Percentiles rank a stretch among this genome's conserved stretches.
These are phyloP conservation scores for Cucumis melo DNA, from an alignment of 306 rosid species.

Conservation along the genomic window DNA sequence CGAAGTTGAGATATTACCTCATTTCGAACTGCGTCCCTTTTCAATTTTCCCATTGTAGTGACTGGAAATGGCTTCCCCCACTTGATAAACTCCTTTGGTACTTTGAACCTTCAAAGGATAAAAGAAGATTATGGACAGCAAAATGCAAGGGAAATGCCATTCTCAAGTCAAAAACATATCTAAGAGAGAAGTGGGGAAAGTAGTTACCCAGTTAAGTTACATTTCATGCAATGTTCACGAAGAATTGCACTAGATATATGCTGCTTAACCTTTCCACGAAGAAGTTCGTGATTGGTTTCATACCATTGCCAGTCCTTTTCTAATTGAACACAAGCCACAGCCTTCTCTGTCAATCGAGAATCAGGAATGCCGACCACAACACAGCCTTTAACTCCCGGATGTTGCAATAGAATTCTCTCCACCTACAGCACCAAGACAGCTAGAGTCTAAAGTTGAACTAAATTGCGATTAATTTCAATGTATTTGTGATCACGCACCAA, in stretches of 20 bases:
- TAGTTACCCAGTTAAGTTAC: conserved; percentile 45
- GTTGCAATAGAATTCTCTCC: conserved; percentile 50
- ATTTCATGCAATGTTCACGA: conserved; percentile 28
- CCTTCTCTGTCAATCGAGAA: conserved; percentile 48
- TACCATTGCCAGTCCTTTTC: conserved; percentile 57
- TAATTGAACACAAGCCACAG: conserved; percentile 46
- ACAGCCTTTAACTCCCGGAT: conserved; percentile 51
- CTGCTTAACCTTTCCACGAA: conserved; percentile 14
- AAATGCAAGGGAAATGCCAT: background rate
- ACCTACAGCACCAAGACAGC: conserved; percentile 31
- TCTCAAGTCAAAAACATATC: background rate
- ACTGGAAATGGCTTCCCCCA: conserved; percentile 69
- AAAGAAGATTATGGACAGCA: background rate
- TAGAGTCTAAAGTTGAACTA: background rate
- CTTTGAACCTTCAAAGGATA: conserved; percentile 53
- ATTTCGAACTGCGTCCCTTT: conserved; percentile 38
- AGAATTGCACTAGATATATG: conserved; percentile 37
- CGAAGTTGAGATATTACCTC: conserved; percentile 32
- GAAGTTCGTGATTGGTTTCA: conserved; percentile 7
- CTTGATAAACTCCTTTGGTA: conserved; percentile 44
- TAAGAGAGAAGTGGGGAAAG: conserved; percentile 6
- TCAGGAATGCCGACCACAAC: conserved; percentile 72
- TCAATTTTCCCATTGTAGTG: conserved; percentile 56
- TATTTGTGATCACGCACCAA: background rate
- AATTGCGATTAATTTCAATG: background rate